Evolutionary conservation across 2,329 filamentous ascomycete genomes (phyloP), one percentile per base, ranked within the genome.

Genomic region (Chaetomium olivaceum): DNA sequence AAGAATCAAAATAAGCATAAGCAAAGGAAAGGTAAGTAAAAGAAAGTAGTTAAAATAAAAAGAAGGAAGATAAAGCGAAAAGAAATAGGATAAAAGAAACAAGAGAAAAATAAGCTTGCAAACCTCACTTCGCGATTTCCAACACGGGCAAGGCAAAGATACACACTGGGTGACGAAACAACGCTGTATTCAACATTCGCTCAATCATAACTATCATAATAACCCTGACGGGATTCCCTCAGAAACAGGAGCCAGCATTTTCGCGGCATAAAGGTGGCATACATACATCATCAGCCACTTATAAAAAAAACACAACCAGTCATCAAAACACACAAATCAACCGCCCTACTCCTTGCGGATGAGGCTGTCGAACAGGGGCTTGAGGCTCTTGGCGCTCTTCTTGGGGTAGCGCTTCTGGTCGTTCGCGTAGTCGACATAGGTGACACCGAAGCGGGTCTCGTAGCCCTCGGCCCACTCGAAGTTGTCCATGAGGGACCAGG

Each of bases 401-500:
- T 96, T 96, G 48, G 92, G 89, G 71, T 89, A 85, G 60, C 92
- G 83, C 81, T 89, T 91, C 82, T 96, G 92, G 27, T 87, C 89
- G 70, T 91, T 86, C 72, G 86, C 80, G 76, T 95, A 96, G 78
- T 96, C 91, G 61, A 96, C 91, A 75, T 85, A 95, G 7, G 89
- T 91, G 64, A 93, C 91, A 29, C 92, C 92, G 73, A 96, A 96
- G 31, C 92, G 85, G 52, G 91, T 95, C 80, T 91, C 89, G 74
- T 94, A 96, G 12, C 92, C 92, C 76, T 96, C 92, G n/a, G 92
- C 91, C 91, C 91, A 94, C 78, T 94, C 91, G 73, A 94, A 94
- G 81, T 94, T 94, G 78, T 96, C 92, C 85, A 96, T 86, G 69
- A 96, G 83, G 76, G 89, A 92, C 71, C 92, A 96, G 19, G 90